These are phyloP conservation scores for Panicum hallii DNA, from an alignment of 202 grass and related monocot species.

Conservation along the genomic window DNA sequence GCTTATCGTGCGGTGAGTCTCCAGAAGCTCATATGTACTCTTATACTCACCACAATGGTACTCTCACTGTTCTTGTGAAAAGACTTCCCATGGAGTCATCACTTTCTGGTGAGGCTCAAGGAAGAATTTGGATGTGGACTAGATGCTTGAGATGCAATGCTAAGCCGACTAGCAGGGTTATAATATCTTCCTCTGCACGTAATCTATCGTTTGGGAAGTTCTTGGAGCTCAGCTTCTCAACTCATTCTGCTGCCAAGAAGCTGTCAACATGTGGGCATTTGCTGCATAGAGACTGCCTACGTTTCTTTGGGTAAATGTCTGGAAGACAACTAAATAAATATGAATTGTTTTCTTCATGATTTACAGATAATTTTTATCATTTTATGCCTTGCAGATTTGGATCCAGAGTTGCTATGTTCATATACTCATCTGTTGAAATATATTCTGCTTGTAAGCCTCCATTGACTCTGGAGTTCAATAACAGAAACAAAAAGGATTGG, in stretches of 20 bases:
- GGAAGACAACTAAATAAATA: slow-evolving; percentile 23
- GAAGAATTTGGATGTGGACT: slow-evolving; percentile 99
- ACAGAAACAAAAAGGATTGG: slow-evolving; percentile 69
- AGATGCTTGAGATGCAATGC: slow-evolving; percentile 80
- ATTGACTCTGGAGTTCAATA: slow-evolving; percentile 72
- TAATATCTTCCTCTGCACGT: slow-evolving; percentile 75
- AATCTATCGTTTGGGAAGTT: slow-evolving; percentile 95
- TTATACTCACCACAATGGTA: slow-evolving; percentile 86
- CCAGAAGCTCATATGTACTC: slow-evolving; percentile 77
- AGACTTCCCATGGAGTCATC: slow-evolving; percentile 49
- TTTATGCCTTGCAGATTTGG: slow-evolving; percentile 65
- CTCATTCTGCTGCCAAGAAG: slow-evolving; percentile 77
- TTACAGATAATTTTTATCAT: slow-evolving; percentile 25
- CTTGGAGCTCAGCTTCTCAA: slow-evolving; percentile 95
- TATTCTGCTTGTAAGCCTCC: slow-evolving; percentile 86
- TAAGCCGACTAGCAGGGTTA: slow-evolving; percentile 61
- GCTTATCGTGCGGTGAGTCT: slow-evolving; percentile 75
- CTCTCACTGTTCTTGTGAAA: slow-evolving; percentile 79
- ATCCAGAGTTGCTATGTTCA: slow-evolving; percentile 84
- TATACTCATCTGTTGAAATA: slow-evolving; percentile 85
- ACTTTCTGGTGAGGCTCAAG: slow-evolving; percentile 60
- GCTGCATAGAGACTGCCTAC: slow-evolving; percentile 86
- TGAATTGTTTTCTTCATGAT: slow-evolving; percentile 18
- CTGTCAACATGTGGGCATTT: slow-evolving; percentile 83
- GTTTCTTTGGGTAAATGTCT: slow-evolving; percentile 91